phyloP scores from a whole-genome alignment of 306 rosid species.

The Bauhinia variegata region DNA sequence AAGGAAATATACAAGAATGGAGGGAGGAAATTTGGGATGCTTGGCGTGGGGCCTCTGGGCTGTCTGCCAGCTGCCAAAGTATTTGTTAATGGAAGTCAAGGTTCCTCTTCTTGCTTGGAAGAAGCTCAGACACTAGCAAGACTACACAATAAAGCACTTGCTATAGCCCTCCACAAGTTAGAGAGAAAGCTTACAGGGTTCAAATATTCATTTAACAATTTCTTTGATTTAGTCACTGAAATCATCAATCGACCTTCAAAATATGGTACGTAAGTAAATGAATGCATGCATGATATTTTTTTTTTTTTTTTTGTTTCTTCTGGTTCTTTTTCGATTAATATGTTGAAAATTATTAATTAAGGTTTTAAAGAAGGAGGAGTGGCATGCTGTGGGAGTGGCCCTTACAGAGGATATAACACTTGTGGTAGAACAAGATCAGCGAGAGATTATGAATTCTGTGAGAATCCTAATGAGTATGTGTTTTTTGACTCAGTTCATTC shows the following conservation, averaged over 20 bases:
- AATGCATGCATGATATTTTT: neutral
- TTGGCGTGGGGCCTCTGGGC: slow-evolving; percentile 36
- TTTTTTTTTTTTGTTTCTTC: neutral
- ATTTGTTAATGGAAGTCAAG: slow-evolving; percentile 20
- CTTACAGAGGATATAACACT: slow-evolving; percentile 45
- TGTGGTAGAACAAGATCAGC: slow-evolving; percentile 55
- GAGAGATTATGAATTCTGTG: slow-evolving; percentile 42
- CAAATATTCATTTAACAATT: slow-evolving; percentile 45
- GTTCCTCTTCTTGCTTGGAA: slow-evolving; percentile 41
- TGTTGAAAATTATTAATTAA: too few species aligned
- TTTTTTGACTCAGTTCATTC: slow-evolving; percentile 57
- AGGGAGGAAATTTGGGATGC: slow-evolving; percentile 59
- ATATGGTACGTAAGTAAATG: slow-evolving; percentile 34
- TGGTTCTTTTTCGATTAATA: neutral
- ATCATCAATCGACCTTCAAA: slow-evolving; percentile 41
- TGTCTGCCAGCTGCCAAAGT: slow-evolving; percentile 37
- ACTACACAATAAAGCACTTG: slow-evolving; percentile 44
- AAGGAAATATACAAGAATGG: slow-evolving; percentile 55
- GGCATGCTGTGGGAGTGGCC: slow-evolving; percentile 61
- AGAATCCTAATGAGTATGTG: slow-evolving; percentile 36
- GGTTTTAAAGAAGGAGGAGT: slow-evolving; percentile 50
- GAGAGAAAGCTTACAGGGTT: slow-evolving; percentile 44
- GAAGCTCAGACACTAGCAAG: slow-evolving; percentile 30
- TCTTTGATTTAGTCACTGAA: neutral
- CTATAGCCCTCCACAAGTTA: slow-evolving; percentile 29